Conservation (phyloP, 2,329 filamentous ascomycete species). For the Raffaelea albimanens region DNA sequence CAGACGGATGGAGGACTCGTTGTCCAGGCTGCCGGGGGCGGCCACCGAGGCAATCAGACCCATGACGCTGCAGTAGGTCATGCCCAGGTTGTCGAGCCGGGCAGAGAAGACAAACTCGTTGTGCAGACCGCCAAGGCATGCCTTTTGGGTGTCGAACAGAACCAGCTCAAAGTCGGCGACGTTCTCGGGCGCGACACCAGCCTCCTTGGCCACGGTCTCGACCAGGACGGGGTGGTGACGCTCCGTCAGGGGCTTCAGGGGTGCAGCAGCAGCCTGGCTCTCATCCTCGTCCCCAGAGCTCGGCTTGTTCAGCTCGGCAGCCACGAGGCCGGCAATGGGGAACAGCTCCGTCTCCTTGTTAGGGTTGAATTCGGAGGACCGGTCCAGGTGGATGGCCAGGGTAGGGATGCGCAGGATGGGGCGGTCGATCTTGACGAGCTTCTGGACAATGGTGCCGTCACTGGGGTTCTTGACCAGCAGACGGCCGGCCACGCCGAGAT, state of each 20-base stretch:
- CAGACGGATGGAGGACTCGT: constrained; percentile 63
- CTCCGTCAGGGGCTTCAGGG: constrained; percentile 66
- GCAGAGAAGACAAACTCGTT: constrained; percentile 95
- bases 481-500: constrained; percentile 81
- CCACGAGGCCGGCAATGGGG: constrained; percentile 80
- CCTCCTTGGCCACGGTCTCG: constrained; percentile 73
- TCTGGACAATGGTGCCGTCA: constrained; percentile 66
- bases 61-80: constrained; percentile 87
- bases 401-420: constrained; percentile 90
- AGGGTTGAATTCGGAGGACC: constrained; percentile 76
- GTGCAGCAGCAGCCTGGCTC: constrained; percentile 48
- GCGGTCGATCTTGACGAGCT: constrained; percentile 80
- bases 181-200: constrained; percentile 58
- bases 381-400: constrained; percentile 86
- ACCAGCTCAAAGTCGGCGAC: constrained; percentile 92
- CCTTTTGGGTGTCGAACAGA: constrained; percentile 92
- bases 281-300: constrained; percentile 27
- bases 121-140: constrained; percentile 78
- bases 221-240: constrained; percentile 85
- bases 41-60: constrained; percentile 74
- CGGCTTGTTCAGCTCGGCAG: constrained; percentile 72
- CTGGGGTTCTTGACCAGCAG: constrained; percentile 61
- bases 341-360: constrained; percentile 97
- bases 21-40: constrained; percentile 58
- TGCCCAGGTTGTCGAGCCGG: constrained; percentile 91